Evolutionary conservation across 768 basidiomycete genomes (phyloP), one percentile per base, ranked within the genome.

Genomic region (Candolleomyces efflorescens): DNA sequence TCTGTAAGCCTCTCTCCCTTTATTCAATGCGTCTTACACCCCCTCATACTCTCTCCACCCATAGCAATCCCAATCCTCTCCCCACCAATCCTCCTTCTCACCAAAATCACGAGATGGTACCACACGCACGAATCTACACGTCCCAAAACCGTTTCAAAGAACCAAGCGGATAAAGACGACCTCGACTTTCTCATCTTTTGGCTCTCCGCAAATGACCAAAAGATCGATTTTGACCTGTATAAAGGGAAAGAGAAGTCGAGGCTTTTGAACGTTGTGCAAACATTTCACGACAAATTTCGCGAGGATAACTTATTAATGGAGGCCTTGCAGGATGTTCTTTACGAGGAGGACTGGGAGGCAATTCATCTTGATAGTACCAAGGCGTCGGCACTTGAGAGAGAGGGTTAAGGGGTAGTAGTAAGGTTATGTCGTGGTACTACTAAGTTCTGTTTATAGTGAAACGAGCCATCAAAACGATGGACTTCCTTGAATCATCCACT

Each of bases 91-190:
- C 63, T 70, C 49, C 52, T 67, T 23, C 60, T 71, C n/a, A 69
- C 68, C 22, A 71, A 71, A 55, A 60, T 69, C 56, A 68, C 67
- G 53, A 58, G 69, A n/a, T 71, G 68, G 69, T 63, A 60, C 54
- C n/a, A 18, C 2, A 66, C 26, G 43, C 55, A 48, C 22, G 61
- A 65, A 9, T 69, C 69, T 23, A 62, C 61, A n/a, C 60, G 63
- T 26, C 69, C 67, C 15, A 62, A 64, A 58, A 67, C 68, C n/a
- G 26, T 62, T n/a, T 6, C 36, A 13, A 69, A 68, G 38, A 62
- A n/a, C 17, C 18, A 26, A 3, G 60, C 63, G 3, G 68, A 69
- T 43, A 57, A 56, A 46, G 22, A 41, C 1, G 69, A 68, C 53
- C 58, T 69, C 23, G 61, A 62, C 23, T 68, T 58, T 48, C 38